Evolutionary conservation across 202 grass and related monocot genomes (phyloP), one percentile per base, ranked within the genome.

Genomic region (Musa balbisiana): DNA sequence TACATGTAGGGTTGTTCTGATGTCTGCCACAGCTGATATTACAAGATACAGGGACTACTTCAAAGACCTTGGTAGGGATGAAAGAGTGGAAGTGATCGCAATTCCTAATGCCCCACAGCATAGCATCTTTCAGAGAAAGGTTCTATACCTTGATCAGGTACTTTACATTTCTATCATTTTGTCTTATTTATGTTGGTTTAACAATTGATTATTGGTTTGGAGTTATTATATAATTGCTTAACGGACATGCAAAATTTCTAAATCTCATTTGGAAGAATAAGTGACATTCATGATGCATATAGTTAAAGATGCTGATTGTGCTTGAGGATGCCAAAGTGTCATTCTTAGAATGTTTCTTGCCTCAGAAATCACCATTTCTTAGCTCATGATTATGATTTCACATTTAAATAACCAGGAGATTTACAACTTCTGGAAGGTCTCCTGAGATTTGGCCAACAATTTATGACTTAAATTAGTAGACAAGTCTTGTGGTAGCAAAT

Each of bases 1-100:
- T 25, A 62, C 27, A 22, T 1, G 2, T 76, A 96, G 92, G 92
- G 83, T 96, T 52, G 85, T 96, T 80, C 80, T 92, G 69, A 96
- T 96, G 92, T 96, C 92, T 80, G 92, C 92, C 11, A 96, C 92
- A 49, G 90, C 87, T 87, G 90, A 96, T 81, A 96, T 92, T 83
- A 84, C 85, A 77, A 90, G 87, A 90, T 92, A 96, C 77, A 96
- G 75, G 72, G 92, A 92, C 56, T 96, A 92, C 69, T 96, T 96
- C 66, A 85, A 75, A 77, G 87, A 90, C 74, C 67, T 96, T 73
- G 90, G 78, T 73, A 90, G 90, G 73, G 89, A 78, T 70, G 92
- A 96, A 83, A 92, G 92, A 82, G 85, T 96, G 71, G 92, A 96
- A 86, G 90, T 96, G 55, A 92, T 96, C 87, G 92, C 92, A 64